Conservation (phyloP, 192 early-diverging fungal species). For the Entrophospora sp. region DNA sequence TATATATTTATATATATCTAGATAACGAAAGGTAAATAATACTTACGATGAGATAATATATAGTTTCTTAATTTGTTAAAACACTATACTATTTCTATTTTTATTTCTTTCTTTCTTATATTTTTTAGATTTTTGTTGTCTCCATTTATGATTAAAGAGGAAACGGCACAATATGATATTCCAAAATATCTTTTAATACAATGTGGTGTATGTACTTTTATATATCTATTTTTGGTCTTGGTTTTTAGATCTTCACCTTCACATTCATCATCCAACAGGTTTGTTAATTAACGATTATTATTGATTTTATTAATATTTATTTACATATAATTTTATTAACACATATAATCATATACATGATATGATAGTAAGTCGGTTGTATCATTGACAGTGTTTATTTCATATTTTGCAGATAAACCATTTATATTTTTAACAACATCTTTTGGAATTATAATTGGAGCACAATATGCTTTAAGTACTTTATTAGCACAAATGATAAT, state of each 20-base stretch:
- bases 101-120: neutral
- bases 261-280: neutral
- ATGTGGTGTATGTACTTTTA: slow-evolving; percentile 14
- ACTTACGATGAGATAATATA: too few relatives aligned
- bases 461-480: slow-evolving; percentile 31
- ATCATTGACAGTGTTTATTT: neutral
- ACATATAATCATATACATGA: neutral
- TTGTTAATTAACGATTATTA: neutral
- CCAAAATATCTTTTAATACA: slow-evolving; percentile 28
- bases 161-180: slow-evolving; percentile 26
- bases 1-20: neutral
- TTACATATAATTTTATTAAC: slow-evolving; percentile 1
- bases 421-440: slow-evolving; percentile 28
- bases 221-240: slow-evolving; percentile 6
- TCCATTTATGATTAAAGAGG: slow-evolving; percentile 27
- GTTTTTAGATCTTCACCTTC: neutral
- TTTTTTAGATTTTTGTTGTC: slow-evolving; percentile 24
- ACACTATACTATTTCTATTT: too few relatives aligned
- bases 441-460: slow-evolving; percentile 31
- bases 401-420: neutral
- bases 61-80: too few relatives aligned
- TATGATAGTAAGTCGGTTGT: neutral
- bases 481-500: slow-evolving; percentile 32
- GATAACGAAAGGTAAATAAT: too few relatives aligned
- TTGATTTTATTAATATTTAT: neutral